Evolutionary conservation across 306 rosid genomes (phyloP).

Genomic region (Malus fusca): DNA sequence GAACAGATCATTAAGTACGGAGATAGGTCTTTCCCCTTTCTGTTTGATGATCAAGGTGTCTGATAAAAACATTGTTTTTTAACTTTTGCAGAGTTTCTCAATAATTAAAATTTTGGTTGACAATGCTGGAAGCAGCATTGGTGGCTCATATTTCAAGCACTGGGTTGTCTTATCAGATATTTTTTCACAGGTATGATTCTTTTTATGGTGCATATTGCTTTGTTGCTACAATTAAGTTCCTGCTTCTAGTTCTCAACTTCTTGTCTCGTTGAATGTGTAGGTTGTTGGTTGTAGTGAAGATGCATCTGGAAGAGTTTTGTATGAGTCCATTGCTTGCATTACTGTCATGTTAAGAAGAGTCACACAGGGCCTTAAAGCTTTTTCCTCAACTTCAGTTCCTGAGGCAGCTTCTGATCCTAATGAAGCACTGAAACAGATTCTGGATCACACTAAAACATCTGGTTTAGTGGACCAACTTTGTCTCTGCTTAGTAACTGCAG

Average conservation of each 20-base stretch:
- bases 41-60: neutral
- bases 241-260: slow-evolving; percentile 29
- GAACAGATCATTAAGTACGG: neutral
- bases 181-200: slow-evolving; percentile 66
- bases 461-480: slow-evolving; percentile 78
- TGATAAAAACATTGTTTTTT: slow-evolving; percentile 9
- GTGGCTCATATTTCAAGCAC: slow-evolving; percentile 55
- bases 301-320: slow-evolving; percentile 63
- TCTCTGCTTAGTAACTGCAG: slow-evolving; percentile 66
- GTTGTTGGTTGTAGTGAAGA: slow-evolving; percentile 58
- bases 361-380: slow-evolving; percentile 46
- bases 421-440: slow-evolving; percentile 45
- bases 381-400: slow-evolving; percentile 40
- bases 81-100: slow-evolving; percentile 64
- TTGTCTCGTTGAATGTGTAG: slow-evolving; percentile 42
- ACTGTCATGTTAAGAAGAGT: slow-evolving; percentile 65
- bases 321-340: slow-evolving; percentile 72
- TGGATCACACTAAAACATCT: slow-evolving; percentile 79
- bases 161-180: slow-evolving; percentile 68
- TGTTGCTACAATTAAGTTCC: neutral
- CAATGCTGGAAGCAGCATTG: slow-evolving; percentile 38
- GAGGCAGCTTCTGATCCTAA: slow-evolving; percentile 26
- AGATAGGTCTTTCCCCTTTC: neutral
- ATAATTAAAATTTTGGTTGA: slow-evolving; percentile 65
- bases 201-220: slow-evolving; percentile 10